These are phyloP conservation scores for Boeremia exigua DNA, from an alignment of 2,329 filamentous ascomycete species.

Conservation along the genomic window DNA sequence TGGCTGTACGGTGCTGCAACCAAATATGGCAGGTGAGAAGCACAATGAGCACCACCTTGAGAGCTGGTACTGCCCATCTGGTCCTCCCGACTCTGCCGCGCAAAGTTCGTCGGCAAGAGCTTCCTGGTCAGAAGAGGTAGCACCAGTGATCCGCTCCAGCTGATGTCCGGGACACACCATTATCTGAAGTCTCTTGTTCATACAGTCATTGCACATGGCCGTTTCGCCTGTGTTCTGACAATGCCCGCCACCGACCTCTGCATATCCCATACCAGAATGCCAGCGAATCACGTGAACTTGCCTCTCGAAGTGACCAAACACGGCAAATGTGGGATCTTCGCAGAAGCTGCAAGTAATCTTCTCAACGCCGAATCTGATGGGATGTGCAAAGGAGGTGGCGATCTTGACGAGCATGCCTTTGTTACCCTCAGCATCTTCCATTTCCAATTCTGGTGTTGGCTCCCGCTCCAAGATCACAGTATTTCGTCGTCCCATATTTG, in stretches of 20 bases:
- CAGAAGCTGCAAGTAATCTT: slow-evolving; percentile 51
- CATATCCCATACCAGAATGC: slow-evolving; percentile 44
- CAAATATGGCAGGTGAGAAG: slow-evolving; percentile 29
- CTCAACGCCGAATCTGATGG: slow-evolving; percentile 43
- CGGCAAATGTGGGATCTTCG: slow-evolving; percentile 47
- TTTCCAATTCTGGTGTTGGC: slow-evolving; percentile 30
- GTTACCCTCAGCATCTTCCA: slow-evolving; percentile 37
- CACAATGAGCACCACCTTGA: slow-evolving; percentile 42
- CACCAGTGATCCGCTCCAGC: slow-evolving; percentile 10
- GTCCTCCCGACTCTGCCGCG: slow-evolving; percentile 14
- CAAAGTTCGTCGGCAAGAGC: slow-evolving; percentile 19
- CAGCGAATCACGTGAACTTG: slow-evolving; percentile 46
- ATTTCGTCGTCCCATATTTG: slow-evolving; percentile 17
- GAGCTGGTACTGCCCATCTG: slow-evolving; percentile 20
- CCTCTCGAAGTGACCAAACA: slow-evolving; percentile 48
- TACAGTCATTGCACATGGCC: slow-evolving; percentile 36
- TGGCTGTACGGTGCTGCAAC: slow-evolving; percentile 25
- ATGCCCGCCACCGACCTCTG: slow-evolving; percentile 50
- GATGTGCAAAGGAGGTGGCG: slow-evolving; percentile 50
- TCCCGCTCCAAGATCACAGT: slow-evolving; percentile 15
- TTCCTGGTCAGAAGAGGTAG: not conserved
- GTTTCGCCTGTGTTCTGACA: slow-evolving; percentile 28
- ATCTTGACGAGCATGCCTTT: slow-evolving; percentile 39
- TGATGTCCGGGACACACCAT: slow-evolving; percentile 27
- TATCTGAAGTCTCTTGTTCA: slow-evolving; percentile 29